Conservation (phyloP, 1,284 basidiomycete species). For the Golubevia pallescens region DNA sequence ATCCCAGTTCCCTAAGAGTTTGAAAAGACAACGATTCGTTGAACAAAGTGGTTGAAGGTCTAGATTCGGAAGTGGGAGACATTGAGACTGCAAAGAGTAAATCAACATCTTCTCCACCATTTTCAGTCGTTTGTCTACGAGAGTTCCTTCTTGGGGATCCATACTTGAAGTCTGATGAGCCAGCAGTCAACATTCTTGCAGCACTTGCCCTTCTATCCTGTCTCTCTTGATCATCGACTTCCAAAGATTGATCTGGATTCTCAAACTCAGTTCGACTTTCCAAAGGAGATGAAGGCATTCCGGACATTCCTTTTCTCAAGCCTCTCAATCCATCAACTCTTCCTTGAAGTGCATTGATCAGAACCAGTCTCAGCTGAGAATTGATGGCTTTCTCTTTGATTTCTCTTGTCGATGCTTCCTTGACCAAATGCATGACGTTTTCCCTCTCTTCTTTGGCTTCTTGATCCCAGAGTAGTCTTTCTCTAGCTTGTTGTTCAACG, state of each 20-base stretch:
- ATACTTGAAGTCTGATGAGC: not conserved
- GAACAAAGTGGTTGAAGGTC: not conserved
- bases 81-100: not conserved
- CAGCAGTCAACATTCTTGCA: not conserved
- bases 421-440: slow-evolving; percentile 5
- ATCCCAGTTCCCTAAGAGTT: not conserved
- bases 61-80: not conserved
- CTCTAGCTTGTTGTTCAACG: slow-evolving; percentile 3
- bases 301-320: not conserved
- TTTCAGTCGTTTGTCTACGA: not conserved
- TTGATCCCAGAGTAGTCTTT: slow-evolving; percentile 12
- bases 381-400: slow-evolving; percentile 16
- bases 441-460: slow-evolving; percentile 8
- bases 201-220: not conserved
- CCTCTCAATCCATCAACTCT: slow-evolving; percentile 8
- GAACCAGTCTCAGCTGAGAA: slow-evolving; percentile 12
- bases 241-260: slow-evolving; percentile 4
- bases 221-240: slow-evolving; percentile 7
- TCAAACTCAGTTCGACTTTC: slow-evolving; percentile 9
- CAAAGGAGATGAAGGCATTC: slow-evolving; percentile 3
- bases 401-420: slow-evolving; percentile 1
- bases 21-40: not conserved
- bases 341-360: slow-evolving; percentile 9
- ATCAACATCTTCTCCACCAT: not conserved
- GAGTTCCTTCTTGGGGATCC: not conserved